Conservation (phyloP, 495 filamentous ascomycete genomes). For the Trichoderma reesei region DNA sequence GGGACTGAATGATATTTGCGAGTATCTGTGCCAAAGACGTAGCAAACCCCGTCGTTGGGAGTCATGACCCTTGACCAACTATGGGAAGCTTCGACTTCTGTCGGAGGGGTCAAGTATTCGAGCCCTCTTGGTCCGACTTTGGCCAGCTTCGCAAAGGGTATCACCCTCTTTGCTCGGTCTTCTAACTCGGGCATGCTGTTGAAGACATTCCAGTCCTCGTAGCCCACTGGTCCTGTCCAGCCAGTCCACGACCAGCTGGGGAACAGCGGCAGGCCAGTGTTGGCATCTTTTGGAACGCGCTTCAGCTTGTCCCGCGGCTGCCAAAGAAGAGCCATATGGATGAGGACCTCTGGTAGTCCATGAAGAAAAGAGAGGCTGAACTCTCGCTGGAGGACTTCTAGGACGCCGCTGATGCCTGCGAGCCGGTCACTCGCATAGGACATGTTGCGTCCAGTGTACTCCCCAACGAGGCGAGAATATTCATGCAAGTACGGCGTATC, state of each 20-base stretch:
- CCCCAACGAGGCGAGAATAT: not conserved
- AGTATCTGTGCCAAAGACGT: not conserved
- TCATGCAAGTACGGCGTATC: not conserved
- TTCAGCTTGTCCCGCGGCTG: not conserved
- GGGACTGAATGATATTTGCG: not conserved
- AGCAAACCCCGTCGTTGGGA: not conserved
- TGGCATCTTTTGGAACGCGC: not conserved
- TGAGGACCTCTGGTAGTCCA: not conserved
- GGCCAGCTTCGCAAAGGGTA: not conserved
- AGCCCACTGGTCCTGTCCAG: not conserved
- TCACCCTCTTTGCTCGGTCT: not conserved
- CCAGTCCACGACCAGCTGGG: not conserved
- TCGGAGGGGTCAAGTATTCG: not conserved
- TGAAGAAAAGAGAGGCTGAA: not conserved
- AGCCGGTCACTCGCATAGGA: not conserved
- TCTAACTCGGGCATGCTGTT: not conserved
- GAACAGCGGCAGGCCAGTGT: not conserved
- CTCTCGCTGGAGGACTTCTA: not conserved
- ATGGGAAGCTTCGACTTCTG: not conserved
- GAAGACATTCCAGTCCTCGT: not conserved
- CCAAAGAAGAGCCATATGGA: not conserved
- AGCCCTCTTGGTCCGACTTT: not conserved
- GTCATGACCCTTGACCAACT: not conserved
- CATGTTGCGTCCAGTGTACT: not conserved
- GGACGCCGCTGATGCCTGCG: not conserved